Evolutionary conservation across 371 early-diverging fungal species (phyloP).

Genomic region (Phascolomyces articulosus): DNA sequence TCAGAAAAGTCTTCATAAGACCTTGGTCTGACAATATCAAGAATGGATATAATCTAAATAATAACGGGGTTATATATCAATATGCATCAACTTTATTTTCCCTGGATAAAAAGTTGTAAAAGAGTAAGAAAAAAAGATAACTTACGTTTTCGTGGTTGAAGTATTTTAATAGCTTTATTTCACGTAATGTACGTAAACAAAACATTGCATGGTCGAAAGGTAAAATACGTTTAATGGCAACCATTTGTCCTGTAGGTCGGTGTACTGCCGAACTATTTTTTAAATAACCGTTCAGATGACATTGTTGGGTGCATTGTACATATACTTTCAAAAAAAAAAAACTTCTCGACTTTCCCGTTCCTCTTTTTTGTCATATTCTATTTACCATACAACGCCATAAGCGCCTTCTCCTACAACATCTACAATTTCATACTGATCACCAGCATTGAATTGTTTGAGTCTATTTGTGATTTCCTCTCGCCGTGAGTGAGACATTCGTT

Average conservation of each 20-base stretch:
- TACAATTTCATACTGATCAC: constrained; percentile 28
- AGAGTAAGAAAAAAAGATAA: neutral
- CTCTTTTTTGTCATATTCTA: constrained; percentile 29
- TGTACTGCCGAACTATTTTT: constrained; percentile 76
- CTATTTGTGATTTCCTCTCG: constrained; percentile 26
- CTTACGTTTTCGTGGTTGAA: constrained; percentile 86
- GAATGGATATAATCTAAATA: constrained; percentile 82
- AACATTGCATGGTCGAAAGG: constrained; percentile 91
- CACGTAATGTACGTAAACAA: constrained; percentile 83
- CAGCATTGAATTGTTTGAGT: constrained; percentile 29
- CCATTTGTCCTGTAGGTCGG: constrained; percentile 84
- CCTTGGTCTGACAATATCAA: constrained; percentile 87
- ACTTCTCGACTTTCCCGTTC: constrained; percentile 15
- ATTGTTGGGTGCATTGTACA: neutral
- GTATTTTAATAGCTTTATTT: constrained; percentile 88
- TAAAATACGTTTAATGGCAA: constrained; percentile 92
- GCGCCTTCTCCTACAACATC: constrained; percentile 65
- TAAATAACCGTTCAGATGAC: constrained; percentile 5
- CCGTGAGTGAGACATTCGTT: constrained; percentile 17
- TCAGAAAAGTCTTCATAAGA: constrained; percentile 81
- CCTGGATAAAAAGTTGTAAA: no score
- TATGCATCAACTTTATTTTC: no score
- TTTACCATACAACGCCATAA: constrained; percentile 70
- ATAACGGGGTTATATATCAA: neutral
- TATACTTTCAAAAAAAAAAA: neutral